These are phyloP conservation scores for Aspergillus bridgeri DNA, from an alignment of 495 filamentous ascomycete genomes.

Conservation along the genomic window DNA sequence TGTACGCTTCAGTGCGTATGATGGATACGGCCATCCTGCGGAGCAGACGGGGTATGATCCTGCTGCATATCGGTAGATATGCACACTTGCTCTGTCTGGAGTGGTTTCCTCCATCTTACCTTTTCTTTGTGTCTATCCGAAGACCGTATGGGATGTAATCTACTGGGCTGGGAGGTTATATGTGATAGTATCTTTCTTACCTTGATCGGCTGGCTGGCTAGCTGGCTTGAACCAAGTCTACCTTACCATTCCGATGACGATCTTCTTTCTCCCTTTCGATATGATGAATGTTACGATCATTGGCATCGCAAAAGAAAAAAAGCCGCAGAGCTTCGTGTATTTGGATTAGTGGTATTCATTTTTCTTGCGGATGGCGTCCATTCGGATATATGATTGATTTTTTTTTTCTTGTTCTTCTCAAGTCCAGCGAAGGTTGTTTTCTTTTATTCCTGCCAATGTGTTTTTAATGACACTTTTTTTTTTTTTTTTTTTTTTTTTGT, in stretches of 20 bases:
- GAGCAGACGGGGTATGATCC: constrained; percentile 37
- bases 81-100: neutral
- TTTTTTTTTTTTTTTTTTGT: neutral
- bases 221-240: neutral
- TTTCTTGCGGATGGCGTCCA: neutral
- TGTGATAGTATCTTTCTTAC: neutral
- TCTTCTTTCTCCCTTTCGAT: neutral
- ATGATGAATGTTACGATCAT: constrained; percentile 15
- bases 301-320: neutral
- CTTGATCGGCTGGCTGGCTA: neutral
- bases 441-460: neutral
- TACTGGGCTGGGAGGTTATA: neutral
- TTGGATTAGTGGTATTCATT: neutral
- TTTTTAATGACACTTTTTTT: too few relatives aligned
- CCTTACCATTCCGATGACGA: neutral
- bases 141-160: neutral
- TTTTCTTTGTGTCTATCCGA: too few relatives aligned
- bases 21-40: constrained; percentile 19
- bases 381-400: neutral
- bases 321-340: neutral
- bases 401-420: neutral
- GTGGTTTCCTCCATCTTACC: too few relatives aligned
- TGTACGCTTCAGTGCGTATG: constrained; percentile 21
- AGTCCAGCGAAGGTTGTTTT: neutral
- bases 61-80: constrained; percentile 38